Base-by-base conservation (phyloP, 2,329 filamentous ascomycete species). In the Trichoderma sp. region DNA sequence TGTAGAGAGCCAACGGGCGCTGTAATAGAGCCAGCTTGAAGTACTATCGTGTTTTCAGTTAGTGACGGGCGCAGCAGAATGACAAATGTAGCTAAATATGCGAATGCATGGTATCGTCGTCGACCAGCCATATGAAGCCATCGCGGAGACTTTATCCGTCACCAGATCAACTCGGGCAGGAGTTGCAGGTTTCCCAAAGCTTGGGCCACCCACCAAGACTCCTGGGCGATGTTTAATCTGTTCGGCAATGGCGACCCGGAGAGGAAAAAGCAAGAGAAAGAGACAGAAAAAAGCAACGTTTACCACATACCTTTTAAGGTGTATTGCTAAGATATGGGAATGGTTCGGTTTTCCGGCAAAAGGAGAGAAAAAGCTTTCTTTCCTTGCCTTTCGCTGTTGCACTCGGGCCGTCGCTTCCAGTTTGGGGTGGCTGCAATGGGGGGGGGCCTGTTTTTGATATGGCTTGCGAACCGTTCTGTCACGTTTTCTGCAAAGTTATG, bases 161-260 rank as follows among this genome's bases (percentile, higher is more conserved):
- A 32, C 32, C 49, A 51, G 34, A 37, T 54, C 46, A 24, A 52
- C 59, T 37, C 39, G 43, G 46, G 34, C 54, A 34, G 63, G 52
- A 66, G 63, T 56, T 66, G 52, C 46, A 54, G 37, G 14, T 26
- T 66, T 49, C 63, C 52, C 34, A 46, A 37, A 66, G 63, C 63
- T 66, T 66, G 63, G 63, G 63, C 63, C 63, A 66, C 63, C 52
- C 63, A 34, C 52, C 63, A 46, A 66, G 52, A 66, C 26, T 39
- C 46, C 63, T 52, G 32, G 52, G 37, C 52, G 43, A 37, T 26
- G 28, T 66, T 26, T 34, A 43, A 56, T 46, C 51, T 43, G 32
- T 52, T 54, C 52, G 21, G 34, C n/a, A 66, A 18, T 32, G 24
- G 46, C 46, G 61, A 56, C 52, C 51, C 52, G 13, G 8, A 34